Base-by-base conservation (phyloP, 352 stramenopile genomes). In the Phytophthora quininea region DNA sequence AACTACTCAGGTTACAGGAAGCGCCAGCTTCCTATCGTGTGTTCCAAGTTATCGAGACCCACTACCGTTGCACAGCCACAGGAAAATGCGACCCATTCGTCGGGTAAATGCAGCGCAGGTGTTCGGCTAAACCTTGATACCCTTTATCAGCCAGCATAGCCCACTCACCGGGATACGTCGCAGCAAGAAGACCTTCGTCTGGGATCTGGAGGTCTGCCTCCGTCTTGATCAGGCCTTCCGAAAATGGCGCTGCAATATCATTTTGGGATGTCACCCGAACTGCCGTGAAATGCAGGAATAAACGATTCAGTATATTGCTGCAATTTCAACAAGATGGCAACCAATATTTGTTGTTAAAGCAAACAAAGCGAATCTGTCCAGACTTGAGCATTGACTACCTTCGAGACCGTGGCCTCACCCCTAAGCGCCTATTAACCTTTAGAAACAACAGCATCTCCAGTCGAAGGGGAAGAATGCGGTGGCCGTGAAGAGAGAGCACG, bases 271-370 rank as follows among this genome's bases (percentile, higher is more conserved):
- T 10, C 35, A n/a, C n/a, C n/a, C n/a, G n/a, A n/a, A n/a, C n/a
- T n/a, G n/a, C n/a, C 10, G 35, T 40, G 35, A 40, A 5, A 40
- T n/a, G n/a, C n/a, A 40, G 5, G 5, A 40, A 40, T 24, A 27
- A 48, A 27, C n/a, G 8, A 48, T 48, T 48, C 42, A 5, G 42
- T 48, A 48, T 48, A 48, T 48, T n/a, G 42, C 42, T 24, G 12
- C 5, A 48, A 48, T 48, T 48, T n/a, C 12, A 48, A 48, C n/a
- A 48, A 48, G 42, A 48, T 48, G 42, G 12, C 42, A 48, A 48
- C 42, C 42, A 29, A 27, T 48, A 48, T n/a, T 48, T 48, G 42
- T 7, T 48, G 19, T 7, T 48, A 29, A 48, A 7, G 42, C n/a
- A n/a, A n/a, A n/a, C n/a, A n/a, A n/a, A n/a, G 19, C 12, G 19